Conservation (phyloP, 1,284 basidiomycete genomes). For the Boletus mariae region DNA sequence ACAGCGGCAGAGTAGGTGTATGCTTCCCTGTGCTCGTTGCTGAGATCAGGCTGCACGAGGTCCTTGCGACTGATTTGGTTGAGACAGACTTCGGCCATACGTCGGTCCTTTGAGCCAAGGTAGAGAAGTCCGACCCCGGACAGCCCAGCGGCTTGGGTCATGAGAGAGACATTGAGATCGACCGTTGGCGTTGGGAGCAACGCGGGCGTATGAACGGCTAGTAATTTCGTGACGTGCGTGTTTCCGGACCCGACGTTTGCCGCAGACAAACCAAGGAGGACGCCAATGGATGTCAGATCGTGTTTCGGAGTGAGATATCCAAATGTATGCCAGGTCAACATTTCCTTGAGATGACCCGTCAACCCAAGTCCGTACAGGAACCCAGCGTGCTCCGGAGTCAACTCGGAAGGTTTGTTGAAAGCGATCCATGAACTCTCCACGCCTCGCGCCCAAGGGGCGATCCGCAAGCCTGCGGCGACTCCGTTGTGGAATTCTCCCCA, state of each 20-base stretch:
- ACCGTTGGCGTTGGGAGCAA: slow-evolving; percentile 84
- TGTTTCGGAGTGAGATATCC: slow-evolving; percentile 94
- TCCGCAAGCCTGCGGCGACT: slow-evolving; percentile 85
- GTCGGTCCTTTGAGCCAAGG: slow-evolving; percentile 81
- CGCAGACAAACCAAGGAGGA: slow-evolving; percentile 88
- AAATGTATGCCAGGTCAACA: slow-evolving; percentile 88
- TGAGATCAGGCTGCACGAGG: slow-evolving; percentile 76
- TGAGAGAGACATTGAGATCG: slow-evolving; percentile 85
- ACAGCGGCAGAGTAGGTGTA: slow-evolving; percentile 89
- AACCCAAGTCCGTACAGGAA: slow-evolving; percentile 92
- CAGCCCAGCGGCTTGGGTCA: slow-evolving; percentile 89
- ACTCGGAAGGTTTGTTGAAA: slow-evolving; percentile 84
- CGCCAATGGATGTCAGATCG: slow-evolving; percentile 89
- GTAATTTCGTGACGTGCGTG: slow-evolving; percentile 81
- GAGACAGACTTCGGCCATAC: slow-evolving; percentile 90
- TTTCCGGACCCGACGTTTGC: slow-evolving; percentile 90
- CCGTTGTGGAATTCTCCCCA: slow-evolving; percentile 99
- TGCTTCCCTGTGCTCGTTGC: slow-evolving; percentile 83
- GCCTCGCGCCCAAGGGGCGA: slow-evolving; percentile 71
- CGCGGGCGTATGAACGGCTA: slow-evolving; percentile 92
- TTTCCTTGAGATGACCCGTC: slow-evolving; percentile 82
- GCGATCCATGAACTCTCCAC: slow-evolving; percentile 92
- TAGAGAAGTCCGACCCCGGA: slow-evolving; percentile 89
- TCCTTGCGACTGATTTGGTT: slow-evolving; percentile 79
- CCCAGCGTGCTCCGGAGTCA: slow-evolving; percentile 91